Conservation (phyloP, 2,329 filamentous ascomycete genomes). For the Blumeriella jaapii region DNA sequence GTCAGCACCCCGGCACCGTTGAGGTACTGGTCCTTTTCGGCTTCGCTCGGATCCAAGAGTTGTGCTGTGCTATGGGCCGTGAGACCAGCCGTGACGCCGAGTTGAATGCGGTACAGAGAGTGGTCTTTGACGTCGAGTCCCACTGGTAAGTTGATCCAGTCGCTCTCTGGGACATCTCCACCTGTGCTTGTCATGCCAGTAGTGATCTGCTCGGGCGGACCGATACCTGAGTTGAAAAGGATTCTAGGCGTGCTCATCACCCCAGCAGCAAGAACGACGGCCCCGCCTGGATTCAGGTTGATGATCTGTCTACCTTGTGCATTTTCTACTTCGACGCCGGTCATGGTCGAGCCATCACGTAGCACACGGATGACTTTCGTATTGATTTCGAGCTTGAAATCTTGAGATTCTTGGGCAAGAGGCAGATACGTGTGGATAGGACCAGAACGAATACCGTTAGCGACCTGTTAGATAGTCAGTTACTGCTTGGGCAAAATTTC, state of each 20-base stretch:
- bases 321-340: conserved; percentile 1
- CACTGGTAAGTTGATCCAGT: conserved; percentile 4
- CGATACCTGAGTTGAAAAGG: conserved; percentile 4
- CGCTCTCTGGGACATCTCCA: neutral
- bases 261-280: conserved; percentile 2
- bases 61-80: neutral
- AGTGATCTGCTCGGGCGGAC: conserved; percentile 1
- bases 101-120: neutral
- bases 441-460: conserved; percentile 1
- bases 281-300: neutral
- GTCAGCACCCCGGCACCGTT: conserved; percentile 1
- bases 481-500: neutral
- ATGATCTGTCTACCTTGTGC: neutral
- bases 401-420: conserved; percentile 1
- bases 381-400: conserved; percentile 2
- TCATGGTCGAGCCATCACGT: conserved; percentile 1
- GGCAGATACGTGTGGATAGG: conserved; percentile 5
- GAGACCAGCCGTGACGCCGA: conserved; percentile 2
- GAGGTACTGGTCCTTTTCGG: conserved; percentile 1
- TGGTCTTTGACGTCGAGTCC: conserved; percentile 1
- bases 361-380: conserved; percentile 2
- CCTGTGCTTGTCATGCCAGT: conserved; percentile 1
- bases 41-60: conserved; percentile 1
- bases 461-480: neutral
- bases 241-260: conserved; percentile 4